Percentiles rank a stretch among this genome's conserved stretches.
Evolutionary conservation across 768 basidiomycete genomes (phyloP).

Genomic region (Trametes sanguinea): DNA sequence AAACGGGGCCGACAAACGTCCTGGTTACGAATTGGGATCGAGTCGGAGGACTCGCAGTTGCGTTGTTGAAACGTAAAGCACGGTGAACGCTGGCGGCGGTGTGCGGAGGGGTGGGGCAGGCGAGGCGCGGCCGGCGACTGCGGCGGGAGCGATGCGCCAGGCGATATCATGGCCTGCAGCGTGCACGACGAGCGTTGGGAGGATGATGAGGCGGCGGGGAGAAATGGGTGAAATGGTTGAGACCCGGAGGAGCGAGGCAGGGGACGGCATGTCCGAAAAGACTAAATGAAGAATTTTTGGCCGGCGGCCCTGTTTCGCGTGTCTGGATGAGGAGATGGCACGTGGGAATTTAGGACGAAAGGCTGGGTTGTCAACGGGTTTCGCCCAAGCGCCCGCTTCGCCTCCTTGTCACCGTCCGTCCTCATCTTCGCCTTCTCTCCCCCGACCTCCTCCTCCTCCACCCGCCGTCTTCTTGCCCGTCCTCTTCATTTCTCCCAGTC

Average conservation of each 20-base stretch:
- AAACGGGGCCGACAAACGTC: conserved; percentile 9
- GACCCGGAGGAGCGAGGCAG: conserved; percentile 11
- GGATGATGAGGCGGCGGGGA: conserved; percentile 16
- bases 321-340: conserved; percentile 13
- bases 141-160: not conserved
- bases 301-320: conserved; percentile 24
- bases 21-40: not conserved
- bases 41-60: not conserved
- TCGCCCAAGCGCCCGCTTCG: conserved; percentile 21
- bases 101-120: not conserved
- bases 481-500: conserved; percentile 16
- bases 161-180: not conserved
- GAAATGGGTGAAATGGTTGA: not conserved
- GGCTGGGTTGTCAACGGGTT: conserved; percentile 25
- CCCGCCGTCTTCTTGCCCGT: conserved; percentile 20
- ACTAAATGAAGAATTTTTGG: conserved; percentile 23
- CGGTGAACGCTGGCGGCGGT: not conserved
- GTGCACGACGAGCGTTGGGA: not conserved
- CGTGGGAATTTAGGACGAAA: conserved; percentile 24
- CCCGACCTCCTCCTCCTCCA: conserved; percentile 18
- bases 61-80: conserved; percentile 7
- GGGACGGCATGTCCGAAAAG: conserved; percentile 17
- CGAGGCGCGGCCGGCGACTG: conserved; percentile 6
- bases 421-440: conserved; percentile 24
- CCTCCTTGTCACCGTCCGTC: conserved; percentile 20